phyloP scores from a whole-genome alignment of 768 basidiomycete genomes.

The Grammothele lineata region DNA sequence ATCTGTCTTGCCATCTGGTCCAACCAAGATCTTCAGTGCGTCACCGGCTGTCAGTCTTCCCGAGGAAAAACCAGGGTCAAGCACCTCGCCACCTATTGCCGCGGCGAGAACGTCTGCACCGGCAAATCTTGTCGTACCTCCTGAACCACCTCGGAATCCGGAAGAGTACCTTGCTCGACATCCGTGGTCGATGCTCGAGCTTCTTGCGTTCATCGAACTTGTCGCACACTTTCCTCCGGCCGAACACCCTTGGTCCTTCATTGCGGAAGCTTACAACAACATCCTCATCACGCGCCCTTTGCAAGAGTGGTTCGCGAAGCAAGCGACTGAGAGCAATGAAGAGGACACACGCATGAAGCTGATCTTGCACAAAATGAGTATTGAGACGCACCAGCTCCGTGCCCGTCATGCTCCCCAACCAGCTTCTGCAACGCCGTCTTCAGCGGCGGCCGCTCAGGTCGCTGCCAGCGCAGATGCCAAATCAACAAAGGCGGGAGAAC shows the following conservation, averaged over 20 bases:
- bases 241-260: conserved; percentile 11
- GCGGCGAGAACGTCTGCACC: neutral
- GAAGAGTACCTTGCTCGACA: conserved; percentile 2
- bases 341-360: conserved; percentile 10
- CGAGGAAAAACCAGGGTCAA: neutral
- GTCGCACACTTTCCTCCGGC: conserved; percentile 12
- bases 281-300: conserved; percentile 15
- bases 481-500: conserved; percentile 5
- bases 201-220: conserved; percentile 13
- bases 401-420: too few species aligned
- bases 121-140: conserved; percentile 4
- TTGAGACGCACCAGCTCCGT: conserved; percentile 4
- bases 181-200: conserved; percentile 16
- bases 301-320: conserved; percentile 14
- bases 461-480: neutral
- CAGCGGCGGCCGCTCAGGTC: neutral
- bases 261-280: conserved; percentile 18
- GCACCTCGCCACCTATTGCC: neutral
- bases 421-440: neutral
- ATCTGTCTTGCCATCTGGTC: neutral
- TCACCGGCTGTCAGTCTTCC: neutral
- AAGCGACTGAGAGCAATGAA: conserved; percentile 7
- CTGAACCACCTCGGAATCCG: conserved; percentile 10
- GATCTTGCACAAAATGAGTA: conserved; percentile 5
- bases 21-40: neutral